These are phyloP conservation scores for Elsinoe ampelina DNA, from an alignment of 2,329 filamentous ascomycete species.

Conservation along the genomic window DNA sequence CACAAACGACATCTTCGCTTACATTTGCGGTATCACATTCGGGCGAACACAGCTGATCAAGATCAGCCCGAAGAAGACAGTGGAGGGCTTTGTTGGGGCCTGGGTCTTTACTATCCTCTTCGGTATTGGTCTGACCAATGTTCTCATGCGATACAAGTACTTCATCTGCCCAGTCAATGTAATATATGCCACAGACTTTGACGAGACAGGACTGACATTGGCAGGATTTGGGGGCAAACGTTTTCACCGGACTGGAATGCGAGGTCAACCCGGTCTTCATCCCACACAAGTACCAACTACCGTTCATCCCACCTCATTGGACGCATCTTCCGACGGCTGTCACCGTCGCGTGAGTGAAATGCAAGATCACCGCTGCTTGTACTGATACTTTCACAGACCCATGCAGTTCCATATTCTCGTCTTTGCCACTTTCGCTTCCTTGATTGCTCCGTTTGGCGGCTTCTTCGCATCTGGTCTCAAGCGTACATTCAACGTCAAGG, in stretches of 20 bases:
- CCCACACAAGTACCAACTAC: conserved; percentile 63
- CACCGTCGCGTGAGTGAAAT: conserved; percentile 47
- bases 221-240: conserved; percentile 77
- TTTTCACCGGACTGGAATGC: conserved; percentile 84
- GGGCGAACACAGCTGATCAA: conserved; percentile 95
- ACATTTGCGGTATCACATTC: conserved; percentile 94
- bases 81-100: conserved; percentile 91
- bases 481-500: conserved; percentile 99
- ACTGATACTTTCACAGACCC: conserved; percentile 36
- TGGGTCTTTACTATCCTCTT: conserved; percentile 93
- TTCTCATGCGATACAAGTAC: conserved; percentile 86
- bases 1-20: conserved; percentile 97
- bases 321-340: conserved; percentile 64
- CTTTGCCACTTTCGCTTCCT: conserved; percentile 85
- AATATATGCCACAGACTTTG: conserved; percentile 25
- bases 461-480: conserved; percentile 98
- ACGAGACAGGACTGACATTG: not conserved
- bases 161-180: conserved; percentile 96
- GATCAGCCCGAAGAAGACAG: conserved; percentile 96
- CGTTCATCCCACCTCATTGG: conserved; percentile 46
- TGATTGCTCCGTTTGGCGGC: conserved; percentile 94
- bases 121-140: conserved; percentile 68
- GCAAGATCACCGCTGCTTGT: not conserved
- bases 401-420: conserved; percentile 90
- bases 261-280: conserved; percentile 86